These are phyloP conservation scores for Prunus davidiana DNA, from an alignment of 306 rosid genomes.

Conservation along the genomic window DNA sequence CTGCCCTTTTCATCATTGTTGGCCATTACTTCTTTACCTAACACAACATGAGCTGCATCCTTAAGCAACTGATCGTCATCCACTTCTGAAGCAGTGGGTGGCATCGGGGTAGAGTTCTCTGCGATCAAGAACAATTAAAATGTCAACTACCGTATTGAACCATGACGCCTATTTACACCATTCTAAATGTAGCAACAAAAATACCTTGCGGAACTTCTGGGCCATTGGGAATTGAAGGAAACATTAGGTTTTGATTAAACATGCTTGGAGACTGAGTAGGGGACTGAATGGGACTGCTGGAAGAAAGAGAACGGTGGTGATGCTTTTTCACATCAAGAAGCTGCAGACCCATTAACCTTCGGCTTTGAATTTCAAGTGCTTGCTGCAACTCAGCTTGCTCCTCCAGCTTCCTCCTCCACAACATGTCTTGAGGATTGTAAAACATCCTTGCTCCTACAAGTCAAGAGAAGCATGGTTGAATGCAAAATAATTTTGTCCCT, in stretches of 20 bases:
- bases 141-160: background rate
- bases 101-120: conserved; percentile 45
- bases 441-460: conserved; percentile 70
- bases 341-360: conserved; percentile 81
- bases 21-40: conserved; percentile 35
- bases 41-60: conserved; percentile 6
- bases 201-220: conserved; percentile 57
- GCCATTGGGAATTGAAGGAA: conserved; percentile 46
- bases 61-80: conserved; percentile 37
- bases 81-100: conserved; percentile 26
- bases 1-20: conserved; percentile 36
- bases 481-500: background rate
- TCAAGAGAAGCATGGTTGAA: background rate
- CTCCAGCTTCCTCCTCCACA: conserved; percentile 90
- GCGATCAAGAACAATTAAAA: conserved; percentile 18
- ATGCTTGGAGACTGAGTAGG: conserved; percentile 65
- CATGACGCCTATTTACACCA: background rate
- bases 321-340: conserved; percentile 90
- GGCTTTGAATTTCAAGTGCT: conserved; percentile 82
- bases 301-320: conserved; percentile 64
- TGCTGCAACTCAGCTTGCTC: conserved; percentile 92
- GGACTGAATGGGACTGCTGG: conserved; percentile 72
- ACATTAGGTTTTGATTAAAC: conserved; percentile 46
- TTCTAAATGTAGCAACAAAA: background rate
- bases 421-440: conserved; percentile 73